Evolutionary conservation across 192 early-diverging fungal species (phyloP), one percentile per base, ranked within the genome.

Genomic region (Backusella circina): DNA sequence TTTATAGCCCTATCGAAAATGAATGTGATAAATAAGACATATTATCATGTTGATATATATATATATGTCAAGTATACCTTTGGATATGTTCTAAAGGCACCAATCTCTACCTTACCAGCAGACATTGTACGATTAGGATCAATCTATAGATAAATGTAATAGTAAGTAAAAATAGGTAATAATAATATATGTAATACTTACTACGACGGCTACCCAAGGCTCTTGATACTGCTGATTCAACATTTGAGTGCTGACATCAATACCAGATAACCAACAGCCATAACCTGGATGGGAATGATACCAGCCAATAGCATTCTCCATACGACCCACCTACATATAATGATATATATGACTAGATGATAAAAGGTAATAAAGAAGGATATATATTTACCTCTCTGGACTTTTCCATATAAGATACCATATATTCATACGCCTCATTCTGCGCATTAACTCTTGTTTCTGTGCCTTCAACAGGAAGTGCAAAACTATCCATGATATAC

Each of bases 221-320:
- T 99, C 98, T 75, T 94, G 93, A 81, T 88, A 97, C 82, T 93
- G 86, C 78, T 99, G 98, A 83, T 98, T 98, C 36, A 95, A 82
- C 91, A 92, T 95, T 79, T 99, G 98, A 18, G 98, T 99, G 50
- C 88, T 87, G 3, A 98, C 97, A 78, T 99, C 98, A 80, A 99
- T 99, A 15, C 98, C 98, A 5, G 97, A 98, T 65, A 99, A 86
- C 98, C 98, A 99, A 86, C 98, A 99, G 7, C 98, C 97, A 77
- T 99, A 99, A n/a, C 98, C 98, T 16, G 98, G 98, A 84, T 99
- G 98, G 50, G 91, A 93, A 80, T 99, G 98, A 87, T 99, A 99
- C 98, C 98, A 99, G 0, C 98, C 98, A 82, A 98, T 89, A 12
- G 89, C 93, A 73, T 98, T 96, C 79, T 99, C 98, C 9, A 93